These are phyloP conservation scores for Conticribra weissflogii DNA, from an alignment of 108 stramenopile genomes.

Conservation along the genomic window DNA sequence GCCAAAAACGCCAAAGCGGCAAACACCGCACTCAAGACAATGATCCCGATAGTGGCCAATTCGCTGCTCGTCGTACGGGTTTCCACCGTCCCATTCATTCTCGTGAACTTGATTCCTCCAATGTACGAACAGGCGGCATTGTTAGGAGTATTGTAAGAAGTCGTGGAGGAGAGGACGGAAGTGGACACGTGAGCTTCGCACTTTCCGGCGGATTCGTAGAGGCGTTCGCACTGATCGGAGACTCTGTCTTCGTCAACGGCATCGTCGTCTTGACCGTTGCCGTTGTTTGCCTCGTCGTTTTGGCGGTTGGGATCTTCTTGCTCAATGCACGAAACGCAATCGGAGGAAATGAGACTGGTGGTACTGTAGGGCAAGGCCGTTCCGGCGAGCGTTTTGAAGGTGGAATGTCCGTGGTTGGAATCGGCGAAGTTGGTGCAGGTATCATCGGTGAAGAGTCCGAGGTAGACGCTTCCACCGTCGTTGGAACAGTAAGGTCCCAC, in stretches of 20 bases:
- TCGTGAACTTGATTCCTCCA: conserved; percentile 29
- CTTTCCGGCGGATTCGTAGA: conserved; percentile 33
- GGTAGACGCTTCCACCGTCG: conserved; percentile 61
- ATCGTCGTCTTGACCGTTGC: conserved; percentile 21
- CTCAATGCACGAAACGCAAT: conserved; percentile 39
- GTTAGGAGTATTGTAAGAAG: conserved; percentile 1
- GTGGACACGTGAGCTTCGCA: too few species aligned
- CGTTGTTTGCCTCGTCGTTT: conserved; percentile 17
- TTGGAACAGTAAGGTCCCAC: conserved; percentile 65
- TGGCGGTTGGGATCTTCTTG: conserved; percentile 26
- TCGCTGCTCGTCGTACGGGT: conserved; percentile 24
- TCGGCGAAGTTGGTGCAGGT: conserved; percentile 64
- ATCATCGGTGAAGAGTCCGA: conserved; percentile 70
- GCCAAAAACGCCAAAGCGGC: conserved; percentile 55
- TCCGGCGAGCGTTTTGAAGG: conserved; percentile 46
- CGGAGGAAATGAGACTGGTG: conserved; percentile 29
- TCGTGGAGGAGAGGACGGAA: too few species aligned
- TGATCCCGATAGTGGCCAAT: conserved; percentile 56
- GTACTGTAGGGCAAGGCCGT: conserved; percentile 26
- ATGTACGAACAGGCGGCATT: conserved; percentile 31
- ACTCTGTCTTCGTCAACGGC: conserved; percentile 18
- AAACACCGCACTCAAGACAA: conserved; percentile 54
- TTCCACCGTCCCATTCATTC: conserved; percentile 12
- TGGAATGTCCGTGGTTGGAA: conserved; percentile 29
- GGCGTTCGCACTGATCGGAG: conserved; percentile 16